Conservation (phyloP, 495 filamentous ascomycete genomes). For the Oidiodendron maius region DNA sequence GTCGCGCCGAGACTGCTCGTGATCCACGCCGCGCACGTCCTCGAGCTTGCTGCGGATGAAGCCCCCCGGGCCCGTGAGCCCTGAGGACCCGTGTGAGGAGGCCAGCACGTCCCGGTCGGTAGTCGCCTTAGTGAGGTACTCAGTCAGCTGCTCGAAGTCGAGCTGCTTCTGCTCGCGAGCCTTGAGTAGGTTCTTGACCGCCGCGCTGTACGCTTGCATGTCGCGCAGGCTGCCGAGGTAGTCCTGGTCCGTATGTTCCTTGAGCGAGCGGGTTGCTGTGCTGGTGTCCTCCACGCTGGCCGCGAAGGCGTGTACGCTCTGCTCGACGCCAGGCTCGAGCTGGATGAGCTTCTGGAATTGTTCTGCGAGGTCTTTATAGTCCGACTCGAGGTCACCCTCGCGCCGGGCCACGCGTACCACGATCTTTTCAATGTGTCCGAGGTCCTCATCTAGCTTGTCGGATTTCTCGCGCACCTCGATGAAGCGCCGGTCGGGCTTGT, state of each 20-base stretch:
- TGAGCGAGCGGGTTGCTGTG: constrained; percentile 64
- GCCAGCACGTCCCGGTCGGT: constrained; percentile 84
- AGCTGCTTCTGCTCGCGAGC: constrained; percentile 95
- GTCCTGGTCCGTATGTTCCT: constrained; percentile 92
- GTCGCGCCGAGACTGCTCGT: constrained; percentile 84
- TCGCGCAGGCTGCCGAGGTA: constrained; percentile 87
- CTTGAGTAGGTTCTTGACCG: constrained; percentile 82
- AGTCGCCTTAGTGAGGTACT: constrained; percentile 87
- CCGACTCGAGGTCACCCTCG: constrained; percentile 81
- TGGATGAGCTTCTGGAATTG: constrained; percentile 90
- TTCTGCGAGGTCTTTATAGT: constrained; percentile 81
- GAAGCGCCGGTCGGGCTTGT: constrained; percentile 92
- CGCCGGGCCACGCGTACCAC: constrained; percentile 83
- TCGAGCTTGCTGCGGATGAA: constrained; percentile 95
- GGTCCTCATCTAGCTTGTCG: constrained; percentile 91
- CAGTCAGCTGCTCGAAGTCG: constrained; percentile 91
- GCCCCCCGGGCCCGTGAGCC: constrained; percentile 65
- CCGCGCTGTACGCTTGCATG: constrained; percentile 85
- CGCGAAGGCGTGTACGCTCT: constrained; percentile 75
- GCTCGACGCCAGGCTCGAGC: constrained; percentile 84
- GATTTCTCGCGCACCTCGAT: constrained; percentile 90
- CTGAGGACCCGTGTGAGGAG: constrained; percentile 52
- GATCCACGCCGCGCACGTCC: constrained; percentile 93
- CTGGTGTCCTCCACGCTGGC: constrained; percentile 78
- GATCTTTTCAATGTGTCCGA: constrained; percentile 88